Evolutionary conservation across 2,329 filamentous ascomycete species (phyloP), one percentile per base, ranked within the genome.

Genomic region (Trichoderma sp.): DNA sequence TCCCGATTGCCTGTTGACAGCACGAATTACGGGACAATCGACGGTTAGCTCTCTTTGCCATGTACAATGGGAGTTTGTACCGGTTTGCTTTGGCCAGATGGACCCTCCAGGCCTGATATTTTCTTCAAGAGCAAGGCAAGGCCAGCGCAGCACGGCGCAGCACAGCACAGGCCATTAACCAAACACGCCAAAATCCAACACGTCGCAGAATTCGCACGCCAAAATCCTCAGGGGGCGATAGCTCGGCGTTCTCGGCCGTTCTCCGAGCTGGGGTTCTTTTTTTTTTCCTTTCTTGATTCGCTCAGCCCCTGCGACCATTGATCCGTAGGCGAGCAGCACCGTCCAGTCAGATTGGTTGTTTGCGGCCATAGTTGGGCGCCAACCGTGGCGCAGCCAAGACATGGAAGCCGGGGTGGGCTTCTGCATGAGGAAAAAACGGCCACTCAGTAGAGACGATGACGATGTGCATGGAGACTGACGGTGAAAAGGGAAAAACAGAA

Each of bases 341-440:
- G 56, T 59, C 56, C 56, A 59, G 56, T 59, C 63, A 24, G 21
- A 28, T 51, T 39, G 30, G 13, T 39, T 21, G 16, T 21, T 66
- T 39, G 39, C n/a, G 18, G 52, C 32, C 49, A 34, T 59, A 49
- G 63, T 58, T 66, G 52, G 63, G 52, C 63, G 52, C 63, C 63
- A 66, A 58, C 37, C 34, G 63, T 66, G 63, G 63, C 63, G 63
- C 63, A 66, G 63, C 39, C 39, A 26, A 64, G 49, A 64, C 49
- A 26, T 26, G 3, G 28, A 32, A 51, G 24, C 14, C 5, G 46
- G 59, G 39, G 63, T 28, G 46, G 59, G 39, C 37, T 28, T 11
- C 21, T 30, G 51, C 32, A 18, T n/a, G 61, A 10, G 34, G 30
- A 5, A 32, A 34, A 24, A 24, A 34, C 8, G 18, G 46, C 49